A percentile compares a stretch with the other conserved stretches of the same genome.
These are phyloP conservation scores for Grosmannia clavigera DNA, from an alignment of 2,329 filamentous ascomycete genomes.

Conservation along the genomic window DNA sequence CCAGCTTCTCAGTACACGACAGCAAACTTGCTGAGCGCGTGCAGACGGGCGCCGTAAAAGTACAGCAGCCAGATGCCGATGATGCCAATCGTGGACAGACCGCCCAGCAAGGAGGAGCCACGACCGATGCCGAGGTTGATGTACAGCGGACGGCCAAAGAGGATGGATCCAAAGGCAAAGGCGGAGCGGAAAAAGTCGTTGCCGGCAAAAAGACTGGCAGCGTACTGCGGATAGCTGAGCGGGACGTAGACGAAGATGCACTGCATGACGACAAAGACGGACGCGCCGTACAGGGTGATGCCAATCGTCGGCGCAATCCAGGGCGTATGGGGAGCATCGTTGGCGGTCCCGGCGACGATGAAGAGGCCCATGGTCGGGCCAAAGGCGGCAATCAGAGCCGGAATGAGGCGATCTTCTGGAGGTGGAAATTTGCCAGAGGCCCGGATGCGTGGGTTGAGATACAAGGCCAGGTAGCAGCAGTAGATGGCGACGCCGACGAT, in stretches of 20 bases:
- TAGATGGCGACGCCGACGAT: conserved; percentile 38
- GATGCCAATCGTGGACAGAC: conserved; percentile 39
- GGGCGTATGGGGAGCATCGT: conserved; percentile 29
- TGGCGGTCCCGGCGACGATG: conserved; percentile 45
- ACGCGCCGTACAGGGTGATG: conserved; percentile 39
- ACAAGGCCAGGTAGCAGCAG: conserved; percentile 37
- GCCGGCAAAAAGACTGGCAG: conserved; percentile 45
- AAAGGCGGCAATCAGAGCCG: conserved; percentile 39
- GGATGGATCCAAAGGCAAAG: conserved; percentile 45
- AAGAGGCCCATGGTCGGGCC: conserved; percentile 47
- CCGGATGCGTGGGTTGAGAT: conserved; percentile 36
- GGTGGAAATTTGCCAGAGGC: conserved; percentile 32
- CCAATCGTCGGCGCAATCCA: conserved; percentile 46
- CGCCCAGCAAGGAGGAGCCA: conserved; percentile 45
- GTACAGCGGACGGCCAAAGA: conserved; percentile 49
- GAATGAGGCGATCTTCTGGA: conserved; percentile 42
- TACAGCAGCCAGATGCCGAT: conserved; percentile 49
- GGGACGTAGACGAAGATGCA: conserved; percentile 49
- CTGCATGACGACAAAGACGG: conserved; percentile 43
- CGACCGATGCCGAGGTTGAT: conserved; percentile 44
- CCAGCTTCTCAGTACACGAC: conserved; percentile 8
- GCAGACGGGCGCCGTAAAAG: conserved; percentile 40
- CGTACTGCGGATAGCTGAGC: conserved; percentile 41
- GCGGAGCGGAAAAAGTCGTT: conserved; percentile 48
- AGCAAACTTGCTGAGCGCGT: conserved; percentile 46